phyloP scores from a whole-genome alignment of 495 filamentous ascomycete genomes.

The Daldinia bambusicola region DNA sequence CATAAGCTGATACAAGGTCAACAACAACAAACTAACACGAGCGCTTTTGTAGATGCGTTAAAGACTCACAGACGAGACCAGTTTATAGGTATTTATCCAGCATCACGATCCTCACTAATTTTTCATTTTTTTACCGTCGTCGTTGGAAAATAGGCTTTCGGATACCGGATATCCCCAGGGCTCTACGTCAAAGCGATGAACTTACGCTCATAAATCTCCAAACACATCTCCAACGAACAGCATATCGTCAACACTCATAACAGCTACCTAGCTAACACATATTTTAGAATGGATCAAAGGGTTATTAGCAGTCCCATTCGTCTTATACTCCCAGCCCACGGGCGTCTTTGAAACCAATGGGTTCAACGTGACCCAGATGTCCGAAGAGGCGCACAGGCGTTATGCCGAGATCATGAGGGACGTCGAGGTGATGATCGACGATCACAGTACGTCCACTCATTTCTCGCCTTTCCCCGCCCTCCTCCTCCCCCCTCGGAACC shows the following conservation, averaged over 20 bases:
- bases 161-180: conserved; percentile 45
- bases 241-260: conserved; percentile 9
- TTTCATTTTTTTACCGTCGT: conserved; percentile 13
- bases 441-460: conserved; percentile 75
- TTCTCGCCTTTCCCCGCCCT: conserved; percentile 19
- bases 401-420: conserved; percentile 97
- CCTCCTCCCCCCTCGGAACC: conserved; percentile 2
- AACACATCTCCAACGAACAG: not conserved
- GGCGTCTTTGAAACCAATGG: conserved; percentile 74
- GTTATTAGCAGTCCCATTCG: conserved; percentile 93
- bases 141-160: not conserved
- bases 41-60: conserved; percentile 73
- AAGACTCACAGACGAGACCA: conserved; percentile 90
- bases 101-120: not conserved
- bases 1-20: conserved; percentile 1
- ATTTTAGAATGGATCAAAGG: conserved; percentile 75
- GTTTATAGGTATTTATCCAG: conserved; percentile 67
- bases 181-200: conserved; percentile 65
- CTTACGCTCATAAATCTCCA: conserved; percentile 3
- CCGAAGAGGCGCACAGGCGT: conserved; percentile 74
- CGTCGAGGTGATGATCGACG: conserved; percentile 88
- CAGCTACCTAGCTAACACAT: conserved; percentile 24
- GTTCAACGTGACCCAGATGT: conserved; percentile 69
- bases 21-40: conserved; percentile 31
- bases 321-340: conserved; percentile 94